phyloP scores from a whole-genome alignment of 208 protist species.

The Eutreptiella sp. region DNA sequence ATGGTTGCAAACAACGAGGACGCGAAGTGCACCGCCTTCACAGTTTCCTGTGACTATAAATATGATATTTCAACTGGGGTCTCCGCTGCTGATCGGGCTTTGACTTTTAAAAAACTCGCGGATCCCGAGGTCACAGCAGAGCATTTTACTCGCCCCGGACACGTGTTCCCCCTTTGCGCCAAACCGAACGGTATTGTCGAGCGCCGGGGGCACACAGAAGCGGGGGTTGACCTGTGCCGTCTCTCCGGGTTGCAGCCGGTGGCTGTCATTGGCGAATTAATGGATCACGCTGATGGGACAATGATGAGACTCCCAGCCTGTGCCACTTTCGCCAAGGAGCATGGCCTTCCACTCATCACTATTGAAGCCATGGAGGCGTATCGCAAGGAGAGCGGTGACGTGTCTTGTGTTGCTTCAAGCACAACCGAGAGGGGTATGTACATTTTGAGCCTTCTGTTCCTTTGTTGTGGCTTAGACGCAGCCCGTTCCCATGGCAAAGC shows the following conservation, averaged over 20 bases:
- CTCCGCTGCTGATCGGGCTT: constrained; percentile 35
- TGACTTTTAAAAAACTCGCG: constrained; percentile 28
- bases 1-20: constrained; percentile 38
- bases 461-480: too few relatives aligned
- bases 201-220: constrained; percentile 43
- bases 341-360: constrained; percentile 32
- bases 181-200: constrained; percentile 27
- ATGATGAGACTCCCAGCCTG: constrained; percentile 36
- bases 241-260: constrained; percentile 23
- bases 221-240: constrained; percentile 34
- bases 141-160: constrained; percentile 40
- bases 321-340: constrained; percentile 6
- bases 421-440: too few relatives aligned
- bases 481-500: too few relatives aligned
- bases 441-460: too few relatives aligned
- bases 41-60: constrained; percentile 29
- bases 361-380: constrained; percentile 30
- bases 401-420: too few relatives aligned
- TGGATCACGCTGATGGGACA: constrained; percentile 30
- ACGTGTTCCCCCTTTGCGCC: constrained; percentile 43
- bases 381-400: constrained; percentile 4
- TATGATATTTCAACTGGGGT: constrained; percentile 36
- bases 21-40: constrained; percentile 44
- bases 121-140: background rate
- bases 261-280: constrained; percentile 33